Base-by-base conservation (phyloP, 2,329 filamentous ascomycete species). In the Talaromyces rugulosus region DNA sequence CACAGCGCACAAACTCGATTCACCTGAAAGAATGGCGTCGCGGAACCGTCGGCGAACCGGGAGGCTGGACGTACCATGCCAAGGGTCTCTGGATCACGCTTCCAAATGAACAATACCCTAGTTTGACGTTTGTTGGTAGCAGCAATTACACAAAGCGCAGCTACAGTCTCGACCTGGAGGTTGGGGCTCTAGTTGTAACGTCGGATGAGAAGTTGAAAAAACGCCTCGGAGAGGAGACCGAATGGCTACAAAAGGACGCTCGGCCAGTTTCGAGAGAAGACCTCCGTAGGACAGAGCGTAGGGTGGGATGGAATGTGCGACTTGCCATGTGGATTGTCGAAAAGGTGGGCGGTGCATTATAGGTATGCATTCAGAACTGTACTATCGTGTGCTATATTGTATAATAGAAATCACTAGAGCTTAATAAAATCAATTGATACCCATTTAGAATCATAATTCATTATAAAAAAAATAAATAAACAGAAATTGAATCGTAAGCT, bases 11-110 rank as follows among this genome's bases (percentile, higher is more conserved):
- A 11, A 78, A 82, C 1, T 82, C 83, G 9, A 89, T 97, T 31
- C 77, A 85, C 3, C 81, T 99, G 4, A 90, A 91, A 65, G 95
- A 99, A 77, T 99, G 95, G 95, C 85, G 89, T 6, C 83, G 83
- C 53, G 95, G 95, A 8, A 90, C 87, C 0, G 90, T 96, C 2
- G 90, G 90, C 18, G 84, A 92, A 68, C 87, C 90, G 0, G 91
- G 82, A 1, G 94, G 92, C 0, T 99, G 96, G 95, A 97, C 94
- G 0, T 99, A 99, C 75, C 95, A 99, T 70, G 95, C 95, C 55
- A 99, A 99, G 77, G 95, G 95, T 0, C 81, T 98, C 2, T 98
- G 94, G 94, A 83, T 97, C 30, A 91, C 90, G 0, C 81, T 79
- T 44, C 78, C 72, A 42, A 80, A 82, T 1, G 84, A 89, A 54